Percentiles rank a stretch among this genome's conserved stretches.
Conservation (phyloP, 2,329 filamentous ascomycete genomes). For the Stachybotrys chartarum region DNA sequence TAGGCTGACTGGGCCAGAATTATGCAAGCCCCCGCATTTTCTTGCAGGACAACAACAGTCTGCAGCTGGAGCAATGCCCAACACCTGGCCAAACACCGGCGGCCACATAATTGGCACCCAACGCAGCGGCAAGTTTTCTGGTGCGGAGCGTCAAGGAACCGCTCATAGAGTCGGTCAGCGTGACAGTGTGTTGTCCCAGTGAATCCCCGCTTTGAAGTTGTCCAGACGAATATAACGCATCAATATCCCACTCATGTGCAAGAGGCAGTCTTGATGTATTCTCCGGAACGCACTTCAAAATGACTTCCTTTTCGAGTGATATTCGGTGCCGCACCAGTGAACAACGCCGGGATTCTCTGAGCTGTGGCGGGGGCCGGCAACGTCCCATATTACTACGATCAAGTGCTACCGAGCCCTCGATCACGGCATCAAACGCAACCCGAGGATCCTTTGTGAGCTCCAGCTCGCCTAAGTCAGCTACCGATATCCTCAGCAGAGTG, state of each 20-base stretch:
- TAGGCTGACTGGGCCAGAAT: neutral
- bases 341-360: slow-evolving; percentile 16
- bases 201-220: neutral
- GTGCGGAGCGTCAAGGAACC: neutral
- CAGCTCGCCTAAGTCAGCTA: slow-evolving; percentile 41
- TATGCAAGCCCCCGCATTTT: neutral
- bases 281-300: slow-evolving; percentile 1
- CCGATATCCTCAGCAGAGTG: slow-evolving; percentile 48
- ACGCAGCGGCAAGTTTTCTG: neutral
- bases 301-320: slow-evolving; percentile 14
- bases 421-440: slow-evolving; percentile 48
- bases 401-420: slow-evolving; percentile 49
- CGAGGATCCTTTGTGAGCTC: slow-evolving; percentile 42
- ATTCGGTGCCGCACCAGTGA: neutral
- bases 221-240: neutral
- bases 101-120: neutral
- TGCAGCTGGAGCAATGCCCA: neutral
- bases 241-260: neutral
- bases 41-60: neutral
- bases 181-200: neutral
- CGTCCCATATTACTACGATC: slow-evolving; percentile 49
- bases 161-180: neutral
- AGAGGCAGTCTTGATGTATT: neutral
- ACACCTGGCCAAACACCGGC: neutral
- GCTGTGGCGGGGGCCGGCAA: slow-evolving; percentile 22